Evolutionary conservation across 2,329 filamentous ascomycete genomes (phyloP).

Genomic region (Hymenoscyphus fraxineus): DNA sequence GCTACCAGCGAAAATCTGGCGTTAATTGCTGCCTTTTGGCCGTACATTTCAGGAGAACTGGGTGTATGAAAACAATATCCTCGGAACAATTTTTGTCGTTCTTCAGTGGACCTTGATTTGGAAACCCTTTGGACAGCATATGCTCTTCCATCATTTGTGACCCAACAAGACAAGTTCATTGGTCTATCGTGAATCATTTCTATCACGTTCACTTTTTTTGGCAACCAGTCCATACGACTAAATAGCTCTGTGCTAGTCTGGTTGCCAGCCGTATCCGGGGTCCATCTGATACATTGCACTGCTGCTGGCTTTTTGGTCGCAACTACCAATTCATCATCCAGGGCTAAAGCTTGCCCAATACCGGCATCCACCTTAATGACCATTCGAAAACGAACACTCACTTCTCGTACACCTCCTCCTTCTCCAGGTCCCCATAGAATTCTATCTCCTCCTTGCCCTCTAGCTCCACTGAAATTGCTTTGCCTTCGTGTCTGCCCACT

Average conservation of each 20-base stretch:
- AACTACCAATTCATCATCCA: constrained; percentile 90
- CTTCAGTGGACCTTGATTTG: constrained; percentile 43
- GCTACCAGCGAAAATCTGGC: constrained; percentile 92
- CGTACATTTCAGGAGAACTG: constrained; percentile 53
- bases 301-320: constrained; percentile 88
- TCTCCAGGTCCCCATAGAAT: constrained; percentile 76
- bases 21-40: constrained; percentile 78
- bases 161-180: constrained; percentile 94
- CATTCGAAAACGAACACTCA: constrained; percentile 91
- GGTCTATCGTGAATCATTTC: constrained; percentile 93
- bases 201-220: constrained; percentile 68
- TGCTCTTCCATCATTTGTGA: constrained; percentile 79
- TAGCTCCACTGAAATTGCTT: constrained; percentile 55
- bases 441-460: constrained; percentile 48
- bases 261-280: constrained; percentile 71
- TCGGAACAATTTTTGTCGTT: constrained; percentile 66
- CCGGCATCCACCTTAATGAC: constrained; percentile 97
- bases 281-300: constrained; percentile 96
- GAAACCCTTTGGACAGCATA: constrained; percentile 79
- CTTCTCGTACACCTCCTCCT: constrained; percentile 75
- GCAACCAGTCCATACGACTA: constrained; percentile 80
- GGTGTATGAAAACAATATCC: constrained; percentile 89
- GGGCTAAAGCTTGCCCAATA: constrained; percentile 78
- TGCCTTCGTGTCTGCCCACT: constrained; percentile 61
- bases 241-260: constrained; percentile 91